Percentiles rank a stretch among this genome's conserved stretches.
Evolutionary conservation across 2,329 filamentous ascomycete species (phyloP).

Genomic region (Fusarium concolor): DNA sequence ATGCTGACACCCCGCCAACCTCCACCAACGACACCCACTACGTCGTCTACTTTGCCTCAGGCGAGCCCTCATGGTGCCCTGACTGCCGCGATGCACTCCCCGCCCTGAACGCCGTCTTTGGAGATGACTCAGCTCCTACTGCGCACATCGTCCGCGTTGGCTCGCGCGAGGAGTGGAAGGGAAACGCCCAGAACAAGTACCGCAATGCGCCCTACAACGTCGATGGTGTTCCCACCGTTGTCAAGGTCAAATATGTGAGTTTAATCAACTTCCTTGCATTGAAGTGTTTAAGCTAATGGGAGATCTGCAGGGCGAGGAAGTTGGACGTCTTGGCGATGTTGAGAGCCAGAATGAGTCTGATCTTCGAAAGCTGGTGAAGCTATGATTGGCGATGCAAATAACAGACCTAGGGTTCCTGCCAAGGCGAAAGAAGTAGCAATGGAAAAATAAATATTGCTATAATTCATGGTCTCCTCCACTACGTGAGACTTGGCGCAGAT

Average conservation of each 20-base stretch:
- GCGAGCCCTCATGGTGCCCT: conserved; percentile 48
- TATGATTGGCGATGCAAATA: background rate
- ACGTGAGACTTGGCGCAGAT: background rate
- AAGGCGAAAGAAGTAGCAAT: background rate
- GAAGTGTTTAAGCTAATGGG: background rate
- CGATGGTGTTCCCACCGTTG: conserved; percentile 45
- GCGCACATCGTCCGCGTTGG: conserved; percentile 47
- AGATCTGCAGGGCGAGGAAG: conserved; percentile 38
- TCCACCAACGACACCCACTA: conserved; percentile 44
- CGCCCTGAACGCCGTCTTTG: conserved; percentile 43
- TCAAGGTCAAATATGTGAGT: conserved; percentile 44
- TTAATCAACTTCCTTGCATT: accelerated
- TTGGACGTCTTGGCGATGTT: conserved; percentile 43
- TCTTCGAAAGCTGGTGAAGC: conserved; percentile 34
- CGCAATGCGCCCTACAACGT: conserved; percentile 43
- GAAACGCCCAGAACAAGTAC: conserved; percentile 44
- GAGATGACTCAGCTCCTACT: conserved; percentile 36
- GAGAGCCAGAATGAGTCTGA: conserved; percentile 47
- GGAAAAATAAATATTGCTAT: too few relatives aligned
- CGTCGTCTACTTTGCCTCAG: conserved; percentile 49
- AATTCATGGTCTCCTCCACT: too few relatives aligned
- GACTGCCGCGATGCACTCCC: conserved; percentile 46
- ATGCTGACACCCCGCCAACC: conserved; percentile 43
- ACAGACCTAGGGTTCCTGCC: background rate
- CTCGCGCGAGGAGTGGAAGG: conserved; percentile 41